Percentiles rank a stretch among this genome's conserved stretches.
These are phyloP conservation scores for Herpetospermum pedunculosum DNA, from an alignment of 306 rosid genomes.

Conservation along the genomic window DNA sequence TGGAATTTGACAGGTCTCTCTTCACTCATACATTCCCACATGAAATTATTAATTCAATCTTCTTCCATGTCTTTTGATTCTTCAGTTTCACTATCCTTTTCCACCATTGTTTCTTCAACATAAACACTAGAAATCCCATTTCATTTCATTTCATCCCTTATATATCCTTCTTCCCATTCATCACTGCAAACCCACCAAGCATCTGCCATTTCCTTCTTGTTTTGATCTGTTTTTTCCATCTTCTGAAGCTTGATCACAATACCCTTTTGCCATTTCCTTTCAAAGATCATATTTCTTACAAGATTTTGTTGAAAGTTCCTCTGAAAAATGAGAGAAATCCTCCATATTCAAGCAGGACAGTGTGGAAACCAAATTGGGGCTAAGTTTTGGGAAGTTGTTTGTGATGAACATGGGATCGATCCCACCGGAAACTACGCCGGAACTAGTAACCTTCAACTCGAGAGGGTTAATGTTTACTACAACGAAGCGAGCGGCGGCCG, in stretches of 20 bases:
- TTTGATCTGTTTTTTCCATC: neutral
- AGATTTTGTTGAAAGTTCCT: neutral
- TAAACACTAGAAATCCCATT: neutral
- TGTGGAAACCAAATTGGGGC: slow-evolving; percentile 89
- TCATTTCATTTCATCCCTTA: neutral
- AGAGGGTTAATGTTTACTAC: slow-evolving; percentile 78
- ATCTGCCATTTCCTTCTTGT: neutral
- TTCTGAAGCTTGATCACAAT: neutral
- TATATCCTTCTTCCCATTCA: neutral
- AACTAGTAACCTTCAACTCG: slow-evolving; percentile 52
- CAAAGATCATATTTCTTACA: neutral
- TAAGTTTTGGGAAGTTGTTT: slow-evolving; percentile 87
- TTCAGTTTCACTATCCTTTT: slow-evolving; percentile 6
- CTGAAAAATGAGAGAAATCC: slow-evolving; percentile 76
- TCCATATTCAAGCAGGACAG: slow-evolving; percentile 83
- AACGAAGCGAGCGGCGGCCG: slow-evolving; percentile 83
- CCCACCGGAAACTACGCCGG: slow-evolving; percentile 57
- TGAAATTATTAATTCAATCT: slow-evolving; percentile 44
- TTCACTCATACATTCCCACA: slow-evolving; percentile 51
- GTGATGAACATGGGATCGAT: slow-evolving; percentile 84
- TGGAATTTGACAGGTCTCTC: slow-evolving; percentile 42
- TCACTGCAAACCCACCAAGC: neutral
- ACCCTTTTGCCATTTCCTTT: neutral
- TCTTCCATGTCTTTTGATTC: neutral
- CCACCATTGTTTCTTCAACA: neutral